phyloP scores from a whole-genome alignment of 495 filamentous ascomycete genomes.

The Penicillium antarcticum region DNA sequence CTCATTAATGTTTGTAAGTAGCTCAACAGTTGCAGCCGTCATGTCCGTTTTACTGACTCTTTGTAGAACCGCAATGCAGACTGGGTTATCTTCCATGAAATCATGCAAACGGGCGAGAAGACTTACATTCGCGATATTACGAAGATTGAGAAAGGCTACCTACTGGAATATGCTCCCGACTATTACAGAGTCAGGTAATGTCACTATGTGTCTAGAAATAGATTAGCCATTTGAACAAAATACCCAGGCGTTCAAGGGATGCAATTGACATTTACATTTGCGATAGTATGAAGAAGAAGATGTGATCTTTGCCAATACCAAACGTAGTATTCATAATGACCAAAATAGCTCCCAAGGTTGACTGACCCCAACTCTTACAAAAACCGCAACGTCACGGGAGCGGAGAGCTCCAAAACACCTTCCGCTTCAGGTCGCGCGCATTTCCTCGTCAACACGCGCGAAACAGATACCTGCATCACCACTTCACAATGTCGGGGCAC shows the following conservation, averaged over 20 bases:
- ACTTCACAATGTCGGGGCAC: slow-evolving; percentile 36
- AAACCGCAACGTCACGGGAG: slow-evolving; percentile 21
- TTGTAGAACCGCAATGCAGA: slow-evolving; percentile 84
- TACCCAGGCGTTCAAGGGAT: slow-evolving; percentile 9
- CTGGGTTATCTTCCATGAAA: slow-evolving; percentile 96
- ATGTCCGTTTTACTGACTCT: slow-evolving; percentile 16
- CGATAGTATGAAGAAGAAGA: background rate
- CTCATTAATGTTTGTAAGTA: slow-evolving; percentile 83
- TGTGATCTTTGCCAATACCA: no score
- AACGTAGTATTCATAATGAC: no score
- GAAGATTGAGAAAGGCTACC: slow-evolving; percentile 86
- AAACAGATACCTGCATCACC: background rate
- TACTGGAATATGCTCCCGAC: slow-evolving; percentile 82
- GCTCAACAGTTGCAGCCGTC: background rate
- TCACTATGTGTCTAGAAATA: background rate
- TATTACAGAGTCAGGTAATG: slow-evolving; percentile 65
- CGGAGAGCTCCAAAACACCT: slow-evolving; percentile 8
- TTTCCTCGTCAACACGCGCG: background rate
- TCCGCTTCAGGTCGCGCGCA: background rate
- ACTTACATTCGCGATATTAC: slow-evolving; percentile 89
- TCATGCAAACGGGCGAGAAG: slow-evolving; percentile 88
- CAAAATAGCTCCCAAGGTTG: background rate
- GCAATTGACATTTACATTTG: background rate
- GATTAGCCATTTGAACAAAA: background rate
- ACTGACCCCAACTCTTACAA: background rate